A percentile compares a stretch with the other conserved stretches of the same genome.
These are phyloP conservation scores for Spergularia azorica DNA, from an alignment of 179 eudicot species.

Conservation along the genomic window DNA sequence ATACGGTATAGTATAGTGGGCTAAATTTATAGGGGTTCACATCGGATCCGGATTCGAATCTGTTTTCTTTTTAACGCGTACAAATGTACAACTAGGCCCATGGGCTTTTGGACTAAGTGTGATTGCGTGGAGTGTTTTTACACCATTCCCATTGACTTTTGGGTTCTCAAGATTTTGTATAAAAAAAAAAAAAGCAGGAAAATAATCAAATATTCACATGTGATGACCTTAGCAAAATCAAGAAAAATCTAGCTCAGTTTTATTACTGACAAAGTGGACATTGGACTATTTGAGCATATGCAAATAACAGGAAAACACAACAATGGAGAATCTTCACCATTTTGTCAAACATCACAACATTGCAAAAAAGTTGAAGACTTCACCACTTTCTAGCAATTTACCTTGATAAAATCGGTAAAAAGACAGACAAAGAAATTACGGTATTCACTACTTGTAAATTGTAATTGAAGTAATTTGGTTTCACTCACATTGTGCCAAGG, in stretches of 20 bases:
- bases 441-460: background rate
- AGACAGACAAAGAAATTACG: too few species aligned
- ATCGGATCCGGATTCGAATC: constrained; percentile 29
- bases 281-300: constrained; percentile 10
- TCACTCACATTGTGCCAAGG: background rate
- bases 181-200: constrained; percentile 16
- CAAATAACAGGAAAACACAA: constrained; percentile 1
- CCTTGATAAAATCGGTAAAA: too few species aligned
- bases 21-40: constrained; percentile 20
- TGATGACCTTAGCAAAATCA: background rate
- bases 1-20: constrained; percentile 9
- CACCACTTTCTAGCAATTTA: too few species aligned
- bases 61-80: background rate
- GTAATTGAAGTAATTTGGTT: background rate
- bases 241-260: constrained; percentile 5
- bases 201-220: constrained; percentile 16
- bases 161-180: constrained; percentile 6
- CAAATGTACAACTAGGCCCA: constrained; percentile 8
- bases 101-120: constrained; percentile 1
- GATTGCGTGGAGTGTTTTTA: background rate
- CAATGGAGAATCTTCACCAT: constrained; percentile 15
- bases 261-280: background rate
- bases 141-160: background rate
- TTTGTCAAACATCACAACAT: background rate
- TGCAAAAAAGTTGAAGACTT: background rate